phyloP scores from a whole-genome alignment of 148 eudicot species.

The Persicaria maculosa region DNA sequence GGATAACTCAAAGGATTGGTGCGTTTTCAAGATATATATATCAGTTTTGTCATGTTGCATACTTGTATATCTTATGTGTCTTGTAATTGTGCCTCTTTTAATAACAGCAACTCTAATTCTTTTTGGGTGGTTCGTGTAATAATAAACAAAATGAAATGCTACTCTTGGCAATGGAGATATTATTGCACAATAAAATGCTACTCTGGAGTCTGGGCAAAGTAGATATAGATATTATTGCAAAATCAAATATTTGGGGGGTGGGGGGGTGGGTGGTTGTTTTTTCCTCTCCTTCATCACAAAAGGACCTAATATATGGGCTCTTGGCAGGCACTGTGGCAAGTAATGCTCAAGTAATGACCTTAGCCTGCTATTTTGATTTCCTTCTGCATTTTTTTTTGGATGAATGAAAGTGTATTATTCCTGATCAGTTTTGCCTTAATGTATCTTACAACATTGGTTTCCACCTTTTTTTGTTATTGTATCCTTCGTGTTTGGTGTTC shows the following conservation, averaged over 20 bases:
- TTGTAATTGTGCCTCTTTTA: not conserved
- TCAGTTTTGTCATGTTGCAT: not conserved
- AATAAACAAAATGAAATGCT: not conserved
- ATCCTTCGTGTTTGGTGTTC: not conserved
- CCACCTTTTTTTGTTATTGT: not conserved
- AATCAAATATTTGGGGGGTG: not conserved
- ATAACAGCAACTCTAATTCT: too few relatives aligned
- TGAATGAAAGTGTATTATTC: not conserved
- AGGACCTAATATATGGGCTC: not conserved
- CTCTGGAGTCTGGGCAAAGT: too few relatives aligned
- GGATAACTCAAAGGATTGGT: slow-evolving; percentile 83
- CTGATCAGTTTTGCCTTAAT: not conserved
- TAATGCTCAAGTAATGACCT: not conserved
- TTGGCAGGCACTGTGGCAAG: not conserved
- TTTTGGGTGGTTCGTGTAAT: not conserved
- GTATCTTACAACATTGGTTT: not conserved
- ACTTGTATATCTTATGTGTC: not conserved
- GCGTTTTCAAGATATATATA: slow-evolving; percentile 13
- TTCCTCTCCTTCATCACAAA: not conserved
- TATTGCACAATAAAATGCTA: not conserved
- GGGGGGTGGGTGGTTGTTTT: not conserved
- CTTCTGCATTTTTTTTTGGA: not conserved
- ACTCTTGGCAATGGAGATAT: not conserved
- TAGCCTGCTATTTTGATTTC: not conserved
- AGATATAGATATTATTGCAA: too few relatives aligned